Evolutionary conservation across 148 eudicot genomes (phyloP).

Genomic region (Rheum nobile): DNA sequence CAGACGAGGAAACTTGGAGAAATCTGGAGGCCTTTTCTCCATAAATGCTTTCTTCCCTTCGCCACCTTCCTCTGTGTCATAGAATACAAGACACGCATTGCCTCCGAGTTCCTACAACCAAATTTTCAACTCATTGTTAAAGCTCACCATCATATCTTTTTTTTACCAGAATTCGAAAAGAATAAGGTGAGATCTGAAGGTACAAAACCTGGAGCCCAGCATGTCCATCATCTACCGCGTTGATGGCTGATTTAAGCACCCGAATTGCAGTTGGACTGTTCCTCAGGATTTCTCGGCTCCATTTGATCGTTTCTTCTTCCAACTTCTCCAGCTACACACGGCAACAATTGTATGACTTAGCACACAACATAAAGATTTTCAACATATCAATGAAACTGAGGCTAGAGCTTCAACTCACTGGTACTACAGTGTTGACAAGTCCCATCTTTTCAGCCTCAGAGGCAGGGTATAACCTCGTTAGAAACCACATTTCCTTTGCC

Average conservation of each 20-base stretch:
- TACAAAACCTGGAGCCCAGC: slow-evolving; percentile 80
- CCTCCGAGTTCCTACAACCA: slow-evolving; percentile 59
- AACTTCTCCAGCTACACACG: slow-evolving; percentile 52
- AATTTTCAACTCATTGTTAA: not conserved
- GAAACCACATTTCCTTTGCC: slow-evolving; percentile 95
- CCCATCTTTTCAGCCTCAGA: slow-evolving; percentile 91
- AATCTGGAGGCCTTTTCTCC: slow-evolving; percentile 62
- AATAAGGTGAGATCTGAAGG: not conserved
- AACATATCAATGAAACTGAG: not conserved
- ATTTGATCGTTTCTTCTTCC: slow-evolving; percentile 84
- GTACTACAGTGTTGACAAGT: slow-evolving; percentile 86
- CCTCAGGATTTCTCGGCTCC: slow-evolving; percentile 86
- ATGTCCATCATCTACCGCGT: slow-evolving; percentile 96
- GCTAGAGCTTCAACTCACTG: slow-evolving; percentile 37
- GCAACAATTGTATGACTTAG: not conserved
- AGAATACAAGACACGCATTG: slow-evolving; percentile 72
- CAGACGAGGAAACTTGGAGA: slow-evolving; percentile 64
- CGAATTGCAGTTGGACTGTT: slow-evolving; percentile 92
- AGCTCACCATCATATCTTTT: not conserved
- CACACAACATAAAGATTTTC: not conserved
- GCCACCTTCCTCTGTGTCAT: slow-evolving; percentile 81
- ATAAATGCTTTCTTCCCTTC: slow-evolving; percentile 82
- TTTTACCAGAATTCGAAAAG: not conserved
- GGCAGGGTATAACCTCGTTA: slow-evolving; percentile 78
- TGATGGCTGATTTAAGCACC: slow-evolving; percentile 79